Evolutionary conservation across 805 yeast species (phyloP).

Genomic region (Yarrowia divulgata): DNA sequence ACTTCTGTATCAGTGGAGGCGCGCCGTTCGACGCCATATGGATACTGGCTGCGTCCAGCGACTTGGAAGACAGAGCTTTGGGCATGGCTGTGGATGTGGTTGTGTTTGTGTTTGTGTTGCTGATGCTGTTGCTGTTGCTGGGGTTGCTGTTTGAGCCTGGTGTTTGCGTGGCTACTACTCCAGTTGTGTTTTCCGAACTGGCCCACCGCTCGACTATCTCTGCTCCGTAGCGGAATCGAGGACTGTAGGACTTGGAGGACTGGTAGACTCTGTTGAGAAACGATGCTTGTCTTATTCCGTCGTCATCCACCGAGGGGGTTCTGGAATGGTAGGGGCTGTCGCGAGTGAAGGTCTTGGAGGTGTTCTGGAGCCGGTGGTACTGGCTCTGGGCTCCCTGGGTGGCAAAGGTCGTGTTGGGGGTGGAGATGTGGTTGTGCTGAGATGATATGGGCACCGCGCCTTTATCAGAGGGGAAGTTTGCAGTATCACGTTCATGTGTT

Average conservation of each 20-base stretch:
- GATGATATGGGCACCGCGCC: conserved; percentile 25
- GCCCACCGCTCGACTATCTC: conserved; percentile 57
- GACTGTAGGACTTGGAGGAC: conserved; percentile 41
- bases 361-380: conserved; percentile 15
- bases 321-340: conserved; percentile 35
- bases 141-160: neutral
- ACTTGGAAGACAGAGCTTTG: conserved; percentile 33
- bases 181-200: neutral
- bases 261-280: conserved; percentile 37
- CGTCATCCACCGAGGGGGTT: conserved; percentile 33
- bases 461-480: conserved; percentile 37
- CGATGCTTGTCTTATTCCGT: conserved; percentile 31
- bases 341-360: conserved; percentile 18
- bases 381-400: conserved; percentile 5
- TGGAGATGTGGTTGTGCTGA: conserved; percentile 10
- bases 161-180: neutral
- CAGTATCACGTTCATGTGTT: conserved; percentile 40
- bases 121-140: neutral
- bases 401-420: conserved; percentile 16
- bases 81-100: conserved; percentile 15
- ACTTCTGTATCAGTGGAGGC: conserved; percentile 26
- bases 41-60: conserved; percentile 33
- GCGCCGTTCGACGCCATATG: conserved; percentile 33
- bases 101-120: neutral
- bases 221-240: conserved; percentile 64